Base-by-base conservation (phyloP, 192 early-diverging fungal species). In the Dissophora ornata region DNA sequence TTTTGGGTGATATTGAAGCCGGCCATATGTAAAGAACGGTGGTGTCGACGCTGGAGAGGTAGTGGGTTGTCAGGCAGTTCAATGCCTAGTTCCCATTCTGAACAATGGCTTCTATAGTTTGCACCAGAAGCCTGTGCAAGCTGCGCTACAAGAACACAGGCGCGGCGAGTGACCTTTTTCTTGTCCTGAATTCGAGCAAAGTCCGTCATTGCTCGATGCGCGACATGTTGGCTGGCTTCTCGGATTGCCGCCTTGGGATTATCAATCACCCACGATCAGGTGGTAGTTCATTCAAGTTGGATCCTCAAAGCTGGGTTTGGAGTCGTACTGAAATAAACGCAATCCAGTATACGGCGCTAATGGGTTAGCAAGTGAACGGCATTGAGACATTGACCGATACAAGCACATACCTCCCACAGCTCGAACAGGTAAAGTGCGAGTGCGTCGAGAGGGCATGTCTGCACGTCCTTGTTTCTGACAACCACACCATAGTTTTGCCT, bases 391-490 rank as follows among this genome's bases (percentile, higher is more conserved):
- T 38, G 7, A 38, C 6, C 7, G 36, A 38, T 9, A 38, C 36
- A 38, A 6, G 13, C 13, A 38, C 13, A 38, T 66, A 66, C 63
- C 63, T 4, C 24, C 63, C 63, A 66, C 19, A 47, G 24, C 32
- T 44, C 63, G 21, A 66, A 33, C 41, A 66, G n/a, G 21, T 56
- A 66, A 28, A 66, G 34, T 0, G 52, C 63, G 2, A 66, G 24
- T 2, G 41, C 29, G 12, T 42, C 53, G 4, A 66, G 21, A 56
- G 63, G 63, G 13, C 63, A 66, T 10, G 47, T 34, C 52, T 66
- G 30, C 0, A 66, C 32, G 32, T 66, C 63, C 12, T 66, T 63
- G 49, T 63, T 63, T 18, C 61, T 6, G 3, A 63, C 50, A 29
- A 63, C 28, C 15, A 53, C 24, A 1, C 49, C 50, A 18, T 32